Percentiles rank a stretch among this genome's conserved stretches.
These are phyloP conservation scores for Cardamine chenopodiifolia DNA, from an alignment of 345 rosid species.

Conservation along the genomic window DNA sequence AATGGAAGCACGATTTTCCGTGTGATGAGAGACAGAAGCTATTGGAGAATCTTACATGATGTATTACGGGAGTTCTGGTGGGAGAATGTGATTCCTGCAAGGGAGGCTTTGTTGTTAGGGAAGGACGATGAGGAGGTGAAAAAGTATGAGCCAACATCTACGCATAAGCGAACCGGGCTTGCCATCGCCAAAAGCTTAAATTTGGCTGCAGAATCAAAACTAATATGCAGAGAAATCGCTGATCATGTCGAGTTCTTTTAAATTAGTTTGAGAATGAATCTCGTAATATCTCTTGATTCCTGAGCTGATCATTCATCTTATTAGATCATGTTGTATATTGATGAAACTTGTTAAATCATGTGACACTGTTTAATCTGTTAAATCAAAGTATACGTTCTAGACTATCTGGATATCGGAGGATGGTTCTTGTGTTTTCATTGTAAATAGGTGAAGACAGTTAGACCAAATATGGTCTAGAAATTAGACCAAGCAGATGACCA, in stretches of 20 bases:
- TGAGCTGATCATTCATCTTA: slow-evolving; percentile 9
- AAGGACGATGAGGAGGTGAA: slow-evolving; percentile 50
- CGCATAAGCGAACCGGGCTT: slow-evolving; percentile 68
- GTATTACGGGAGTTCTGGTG: slow-evolving; percentile 87
- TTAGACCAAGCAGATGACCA: slow-evolving; percentile 23
- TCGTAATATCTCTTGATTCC: not conserved
- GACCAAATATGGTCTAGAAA: too few relatives aligned
- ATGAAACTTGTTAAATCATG: slow-evolving; percentile 9
- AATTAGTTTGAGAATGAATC: slow-evolving; percentile 51
- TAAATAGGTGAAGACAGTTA: slow-evolving; percentile 19
- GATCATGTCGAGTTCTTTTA: slow-evolving; percentile 78
- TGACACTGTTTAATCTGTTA: not conserved
- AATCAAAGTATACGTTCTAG: not conserved
- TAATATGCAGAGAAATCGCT: slow-evolving; percentile 78
- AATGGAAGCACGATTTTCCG: slow-evolving; percentile 85
- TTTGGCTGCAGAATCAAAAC: slow-evolving; percentile 65
- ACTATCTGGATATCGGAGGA: not conserved
- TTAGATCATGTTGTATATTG: slow-evolving; percentile 13
- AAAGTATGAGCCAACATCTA: slow-evolving; percentile 61
- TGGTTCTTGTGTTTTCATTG: not conserved
- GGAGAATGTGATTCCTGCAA: slow-evolving; percentile 84
- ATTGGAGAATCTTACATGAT: slow-evolving; percentile 70
- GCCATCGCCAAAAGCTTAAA: slow-evolving; percentile 63
- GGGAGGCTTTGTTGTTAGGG: slow-evolving; percentile 63
- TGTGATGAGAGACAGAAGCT: slow-evolving; percentile 60